Conservation (phyloP, 2,329 filamentous ascomycete genomes). For the Exophiala viscosa region DNA sequence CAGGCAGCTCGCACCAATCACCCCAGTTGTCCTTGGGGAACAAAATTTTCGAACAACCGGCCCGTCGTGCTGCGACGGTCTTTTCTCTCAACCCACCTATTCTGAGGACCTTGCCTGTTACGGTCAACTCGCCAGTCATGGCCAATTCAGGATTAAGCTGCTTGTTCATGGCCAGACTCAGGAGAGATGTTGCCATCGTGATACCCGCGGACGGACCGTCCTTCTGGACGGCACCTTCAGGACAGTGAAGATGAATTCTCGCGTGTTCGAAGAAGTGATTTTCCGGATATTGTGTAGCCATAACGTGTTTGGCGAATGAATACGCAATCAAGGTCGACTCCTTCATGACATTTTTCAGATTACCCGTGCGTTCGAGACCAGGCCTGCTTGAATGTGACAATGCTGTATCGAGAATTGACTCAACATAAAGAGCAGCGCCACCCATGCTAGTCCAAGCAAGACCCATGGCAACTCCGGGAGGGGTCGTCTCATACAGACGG, state of each 20-base stretch:
- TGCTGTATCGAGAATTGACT: constrained; percentile 86
- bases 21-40: constrained; percentile 95
- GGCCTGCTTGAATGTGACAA: constrained; percentile 71
- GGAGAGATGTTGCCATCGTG: constrained; percentile 92
- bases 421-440: constrained; percentile 92
- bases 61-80: constrained; percentile 88
- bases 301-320: constrained; percentile 85
- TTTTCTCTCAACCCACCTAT: constrained; percentile 95
- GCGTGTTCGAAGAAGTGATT: constrained; percentile 97
- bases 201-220: constrained; percentile 90
- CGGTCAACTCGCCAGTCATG: constrained; percentile 96
- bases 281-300: constrained; percentile 78
- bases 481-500: constrained; percentile 87
- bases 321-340: constrained; percentile 94
- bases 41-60: constrained; percentile 87
- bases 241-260: constrained; percentile 91
- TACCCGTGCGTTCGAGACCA: constrained; percentile 85
- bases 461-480: constrained; percentile 94
- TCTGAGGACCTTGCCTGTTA: constrained; percentile 92
- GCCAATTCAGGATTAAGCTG: constrained; percentile 81
- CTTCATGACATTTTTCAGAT: constrained; percentile 96
- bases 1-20: constrained; percentile 94
- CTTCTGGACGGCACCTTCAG: constrained; percentile 92
- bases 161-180: constrained; percentile 77
- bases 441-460: constrained; percentile 98